Evolutionary conservation across 805 yeast genomes (phyloP).

Genomic region (Wickerhamiella cacticola): DNA sequence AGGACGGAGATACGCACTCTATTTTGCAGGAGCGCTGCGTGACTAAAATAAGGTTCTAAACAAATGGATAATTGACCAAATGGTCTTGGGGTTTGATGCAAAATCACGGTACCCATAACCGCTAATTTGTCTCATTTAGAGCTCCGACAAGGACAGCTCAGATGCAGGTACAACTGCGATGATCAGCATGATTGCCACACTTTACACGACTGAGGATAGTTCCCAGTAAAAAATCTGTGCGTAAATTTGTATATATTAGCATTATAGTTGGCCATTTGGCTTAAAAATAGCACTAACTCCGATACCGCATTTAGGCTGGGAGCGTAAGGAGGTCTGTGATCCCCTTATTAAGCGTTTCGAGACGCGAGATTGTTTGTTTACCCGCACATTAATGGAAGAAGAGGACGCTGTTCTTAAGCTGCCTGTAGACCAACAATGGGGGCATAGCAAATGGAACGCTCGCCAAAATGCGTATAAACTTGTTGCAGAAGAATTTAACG

Average conservation of each 20-base stretch:
- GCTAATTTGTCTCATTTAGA: neutral
- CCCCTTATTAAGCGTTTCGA: neutral
- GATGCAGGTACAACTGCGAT: slow-evolving; percentile 2
- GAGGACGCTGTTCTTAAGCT: slow-evolving; percentile 52
- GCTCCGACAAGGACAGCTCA: neutral
- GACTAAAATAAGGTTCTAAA: too few species aligned
- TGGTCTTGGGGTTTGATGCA: too few species aligned
- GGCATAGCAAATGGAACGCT: slow-evolving; percentile 76
- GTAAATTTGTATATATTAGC: too few species aligned
- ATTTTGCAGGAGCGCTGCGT: too few species aligned
- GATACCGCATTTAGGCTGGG: too few species aligned
- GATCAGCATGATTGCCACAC: neutral
- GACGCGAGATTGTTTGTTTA: slow-evolving; percentile 6
- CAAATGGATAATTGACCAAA: too few species aligned
- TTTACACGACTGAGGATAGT: neutral
- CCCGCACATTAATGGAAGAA: neutral
- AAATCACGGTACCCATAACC: too few species aligned
- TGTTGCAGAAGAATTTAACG: slow-evolving; percentile 39
- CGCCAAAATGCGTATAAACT: slow-evolving; percentile 72
- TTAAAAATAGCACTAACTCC: too few species aligned
- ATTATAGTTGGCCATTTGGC: too few species aligned
- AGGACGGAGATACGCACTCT: too few species aligned
- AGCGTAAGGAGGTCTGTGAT: neutral
- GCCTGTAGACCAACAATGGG: slow-evolving; percentile 53
- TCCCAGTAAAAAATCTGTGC: neutral